Base-by-base conservation (phyloP, 2,329 filamentous ascomycete genomes). In the Stagonosporopsis vannaccii region DNA sequence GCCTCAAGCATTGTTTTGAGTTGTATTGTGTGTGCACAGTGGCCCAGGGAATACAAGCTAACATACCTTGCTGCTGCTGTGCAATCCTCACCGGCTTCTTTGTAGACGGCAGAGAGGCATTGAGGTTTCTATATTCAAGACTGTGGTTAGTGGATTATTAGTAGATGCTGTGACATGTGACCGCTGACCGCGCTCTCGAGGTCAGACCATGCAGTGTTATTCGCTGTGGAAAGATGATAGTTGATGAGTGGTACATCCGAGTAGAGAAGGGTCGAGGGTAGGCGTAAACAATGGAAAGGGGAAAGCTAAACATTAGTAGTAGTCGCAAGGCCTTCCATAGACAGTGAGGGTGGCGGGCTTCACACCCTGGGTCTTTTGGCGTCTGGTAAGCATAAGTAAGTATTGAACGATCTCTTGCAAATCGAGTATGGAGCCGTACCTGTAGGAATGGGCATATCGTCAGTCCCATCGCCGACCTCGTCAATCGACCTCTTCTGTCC, bases 401-500 rank as follows among this genome's bases (percentile, higher is more conserved):
- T 40, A 37, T 20, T 25, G 11, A 26, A 11, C 7, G 35, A 37
- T 44, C 50, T 52, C 17, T 60, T 58, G 9, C 23, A 45, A 6
- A 12, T 17, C 19, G n/a, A 17, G 20, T 32, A 28, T 19, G 1
- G 15, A 32, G n/a, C 19, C 68, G 37, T 67, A 73, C 72, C 72
- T 69, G 63, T 62, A 42, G 61, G 60, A 36, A 67, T 62, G 65
- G 62, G 58, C 58, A 65, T 65, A 59, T 66, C 61, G 47, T 67
- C 67, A 32, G 48, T 46, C 62, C 63, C 69, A 54, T 69, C 58
- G 58, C 64, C 65, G 58, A 71, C 69, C 61, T 74, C 70, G 57
- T 71, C 69, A 51, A 73, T 67, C 15, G 69, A 66, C 53, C 72
- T 65, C 58, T 75, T 75, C 42, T 62, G 67, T 61, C 69, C 65